Conservation (phyloP, 768 basidiomycete genomes). For the Cystofilobasidium ferigula region DNA sequence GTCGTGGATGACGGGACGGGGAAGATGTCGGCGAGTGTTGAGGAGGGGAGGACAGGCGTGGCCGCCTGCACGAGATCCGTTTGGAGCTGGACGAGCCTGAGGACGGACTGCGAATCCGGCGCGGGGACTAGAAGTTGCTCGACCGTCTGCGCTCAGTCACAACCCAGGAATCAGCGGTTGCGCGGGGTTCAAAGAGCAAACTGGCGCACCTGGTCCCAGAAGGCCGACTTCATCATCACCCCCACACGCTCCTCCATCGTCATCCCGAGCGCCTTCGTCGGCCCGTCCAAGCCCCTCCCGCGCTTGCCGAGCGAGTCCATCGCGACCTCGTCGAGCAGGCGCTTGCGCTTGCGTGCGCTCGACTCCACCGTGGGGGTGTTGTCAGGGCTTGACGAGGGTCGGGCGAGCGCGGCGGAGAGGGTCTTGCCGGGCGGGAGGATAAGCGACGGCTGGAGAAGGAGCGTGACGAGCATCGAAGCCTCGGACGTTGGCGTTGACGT, state of each 20-base stretch:
- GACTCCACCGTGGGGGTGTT: neutral
- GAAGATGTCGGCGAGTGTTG: neutral
- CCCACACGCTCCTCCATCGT: slow-evolving; percentile 14
- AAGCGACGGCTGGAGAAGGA: slow-evolving; percentile 9
- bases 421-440: slow-evolving; percentile 23
- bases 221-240: slow-evolving; percentile 18
- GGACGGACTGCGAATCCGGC: neutral
- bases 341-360: slow-evolving; percentile 12
- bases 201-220: slow-evolving; percentile 13
- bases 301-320: neutral
- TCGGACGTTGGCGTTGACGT: neutral
- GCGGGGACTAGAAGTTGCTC: slow-evolving; percentile 4
- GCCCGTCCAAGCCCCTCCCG: neutral
- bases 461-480: slow-evolving; percentile 11
- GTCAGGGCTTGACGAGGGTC: neutral
- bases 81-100: neutral
- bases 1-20: neutral
- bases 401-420: slow-evolving; percentile 4
- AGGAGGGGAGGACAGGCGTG: neutral
- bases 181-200: neutral
- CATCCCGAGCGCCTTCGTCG: neutral
- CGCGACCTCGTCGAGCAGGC: neutral
- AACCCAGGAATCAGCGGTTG: neutral
- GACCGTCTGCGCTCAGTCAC: neutral
- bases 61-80: neutral